Base-by-base conservation (phyloP, 1,139 yeast genomes). In the Geotrichum fermentans region DNA sequence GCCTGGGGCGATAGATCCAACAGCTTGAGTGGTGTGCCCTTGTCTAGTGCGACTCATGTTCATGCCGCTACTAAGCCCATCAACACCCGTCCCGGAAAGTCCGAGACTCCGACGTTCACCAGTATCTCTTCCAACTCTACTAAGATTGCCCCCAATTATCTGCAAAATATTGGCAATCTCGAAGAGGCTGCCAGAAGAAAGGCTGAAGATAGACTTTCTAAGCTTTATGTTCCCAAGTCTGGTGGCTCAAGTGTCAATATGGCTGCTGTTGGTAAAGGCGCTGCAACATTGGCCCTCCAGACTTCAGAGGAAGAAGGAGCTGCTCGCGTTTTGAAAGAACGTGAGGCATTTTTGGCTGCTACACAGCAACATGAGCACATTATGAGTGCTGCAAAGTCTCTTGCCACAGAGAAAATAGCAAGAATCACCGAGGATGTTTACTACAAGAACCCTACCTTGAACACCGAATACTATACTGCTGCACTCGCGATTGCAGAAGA, bases 401-500 rank as follows among this genome's bases (percentile, higher is more conserved):
- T 67, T 36, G 73, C 70, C 26, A 55, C 61, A 45, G 52, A 56
- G 22, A 57, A 59, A 35, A 53, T 71, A 46, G 58, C 60, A 8
- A 56, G 56, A 40, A 70, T 77, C 54, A 77, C 74, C 54, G 66
- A 70, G 52, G 56, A 64, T 43, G 62, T 68, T 36, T 62, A 65
- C 40, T 68, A 69, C 48, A 62, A 61, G 48, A 64, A 68, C 55
- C 57, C 67, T 29, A 61, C 60, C 43, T 60, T 63, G 36, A 66
- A 68, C 50, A 54, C 58, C 43, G 58, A 60, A 44, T 59, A 52
- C 47, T 60, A 53, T 58, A 65, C 65, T 47, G 70, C 65, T 40
- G 77, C 83, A 36, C 36, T 49, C 10, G 50, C 73, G 40, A 69
- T 84, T 58, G 97, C 96, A 2, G 86, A 84, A 63, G 76, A 77